Percentiles rank a stretch among this genome's conserved stretches.
phyloP scores from a whole-genome alignment of 495 filamentous ascomycete species.

The Daldinia decipiens region DNA sequence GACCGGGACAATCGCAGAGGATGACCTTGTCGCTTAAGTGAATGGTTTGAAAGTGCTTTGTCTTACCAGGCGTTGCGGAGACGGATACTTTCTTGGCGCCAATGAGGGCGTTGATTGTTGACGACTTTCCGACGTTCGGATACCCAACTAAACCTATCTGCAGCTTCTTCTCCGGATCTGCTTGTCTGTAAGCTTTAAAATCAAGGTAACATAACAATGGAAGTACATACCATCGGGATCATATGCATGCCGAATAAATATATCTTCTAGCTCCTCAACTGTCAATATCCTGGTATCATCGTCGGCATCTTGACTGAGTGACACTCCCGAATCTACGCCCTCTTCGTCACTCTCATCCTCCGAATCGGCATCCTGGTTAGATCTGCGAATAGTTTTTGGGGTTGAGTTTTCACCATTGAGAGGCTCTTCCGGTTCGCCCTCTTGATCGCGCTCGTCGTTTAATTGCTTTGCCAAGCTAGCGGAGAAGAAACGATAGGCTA shows the following conservation, averaged over 20 bases:
- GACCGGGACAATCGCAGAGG: slow-evolving; percentile 97
- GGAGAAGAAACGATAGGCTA: slow-evolving; percentile 95
- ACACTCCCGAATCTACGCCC: slow-evolving; percentile 48
- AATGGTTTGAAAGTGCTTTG: slow-evolving; percentile 99
- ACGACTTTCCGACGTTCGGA: slow-evolving; percentile 99
- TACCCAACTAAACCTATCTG: slow-evolving; percentile 96
- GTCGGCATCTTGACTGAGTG: slow-evolving; percentile 52
- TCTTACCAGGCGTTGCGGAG: slow-evolving; percentile 96
- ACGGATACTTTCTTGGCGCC: slow-evolving; percentile 99
- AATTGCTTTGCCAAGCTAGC: slow-evolving; percentile 88
- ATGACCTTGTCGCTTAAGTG: slow-evolving; percentile 89
- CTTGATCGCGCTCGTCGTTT: slow-evolving; percentile 72
- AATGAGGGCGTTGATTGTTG: slow-evolving; percentile 97
- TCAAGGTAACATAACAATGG: background rate
- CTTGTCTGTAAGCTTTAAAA: slow-evolving; percentile 22
- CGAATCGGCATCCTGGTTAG: slow-evolving; percentile 25
- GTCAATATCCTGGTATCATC: slow-evolving; percentile 84
- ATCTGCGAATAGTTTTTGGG: slow-evolving; percentile 44
- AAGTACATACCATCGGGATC: slow-evolving; percentile 59
- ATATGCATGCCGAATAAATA: slow-evolving; percentile 82
- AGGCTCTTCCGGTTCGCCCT: slow-evolving; percentile 57
- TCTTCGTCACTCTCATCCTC: slow-evolving; percentile 53
- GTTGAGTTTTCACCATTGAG: slow-evolving; percentile 44
- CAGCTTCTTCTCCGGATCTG: slow-evolving; percentile 70
- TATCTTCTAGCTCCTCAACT: slow-evolving; percentile 87